Conservation (phyloP, 768 basidiomycete genomes). For the Termitomyces sp. region DNA sequence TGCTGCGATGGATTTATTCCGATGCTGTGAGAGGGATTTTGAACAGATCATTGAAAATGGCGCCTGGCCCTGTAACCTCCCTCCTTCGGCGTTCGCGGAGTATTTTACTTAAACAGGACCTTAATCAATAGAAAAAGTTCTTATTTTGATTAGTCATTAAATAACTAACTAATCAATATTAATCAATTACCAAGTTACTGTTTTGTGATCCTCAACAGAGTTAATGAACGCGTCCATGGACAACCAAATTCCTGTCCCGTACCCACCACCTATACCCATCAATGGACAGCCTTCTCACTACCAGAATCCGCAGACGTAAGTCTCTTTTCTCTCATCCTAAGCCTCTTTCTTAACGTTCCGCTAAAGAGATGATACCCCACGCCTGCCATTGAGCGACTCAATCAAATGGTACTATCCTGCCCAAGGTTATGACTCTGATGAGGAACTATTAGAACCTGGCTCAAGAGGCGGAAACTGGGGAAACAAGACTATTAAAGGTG, state of each 20-base stretch:
- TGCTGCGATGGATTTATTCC: conserved; percentile 49
- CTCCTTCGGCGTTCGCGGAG: conserved; percentile 28
- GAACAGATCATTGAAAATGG: conserved; percentile 40
- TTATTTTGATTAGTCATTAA: not conserved
- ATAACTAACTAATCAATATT: not conserved
- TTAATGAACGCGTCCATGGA: conserved; percentile 13
- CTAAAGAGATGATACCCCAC: conserved; percentile 12
- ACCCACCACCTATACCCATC: conserved; percentile 2
- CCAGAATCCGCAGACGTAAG: conserved; percentile 24
- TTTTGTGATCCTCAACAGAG: too few species aligned
- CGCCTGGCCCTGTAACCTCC: conserved; percentile 50
- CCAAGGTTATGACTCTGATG: conserved; percentile 67
- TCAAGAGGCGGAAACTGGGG: conserved; percentile 78
- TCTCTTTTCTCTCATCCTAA: not conserved
- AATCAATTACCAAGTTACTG: too few species aligned
- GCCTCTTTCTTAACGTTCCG: not conserved
- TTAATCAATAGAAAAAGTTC: not conserved
- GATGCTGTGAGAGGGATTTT: conserved; percentile 45
- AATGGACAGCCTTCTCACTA: conserved; percentile 3
- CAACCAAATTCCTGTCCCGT: conserved; percentile 1
- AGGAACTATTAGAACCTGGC: conserved; percentile 45
- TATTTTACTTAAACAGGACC: conserved; percentile 25
- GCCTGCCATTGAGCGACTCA: conserved; percentile 59
- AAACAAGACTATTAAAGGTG: conserved; percentile 67
- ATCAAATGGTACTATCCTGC: conserved; percentile 85